Evolutionary conservation across 345 rosid genomes (phyloP).

Genomic region (Eucalyptus brandiana): DNA sequence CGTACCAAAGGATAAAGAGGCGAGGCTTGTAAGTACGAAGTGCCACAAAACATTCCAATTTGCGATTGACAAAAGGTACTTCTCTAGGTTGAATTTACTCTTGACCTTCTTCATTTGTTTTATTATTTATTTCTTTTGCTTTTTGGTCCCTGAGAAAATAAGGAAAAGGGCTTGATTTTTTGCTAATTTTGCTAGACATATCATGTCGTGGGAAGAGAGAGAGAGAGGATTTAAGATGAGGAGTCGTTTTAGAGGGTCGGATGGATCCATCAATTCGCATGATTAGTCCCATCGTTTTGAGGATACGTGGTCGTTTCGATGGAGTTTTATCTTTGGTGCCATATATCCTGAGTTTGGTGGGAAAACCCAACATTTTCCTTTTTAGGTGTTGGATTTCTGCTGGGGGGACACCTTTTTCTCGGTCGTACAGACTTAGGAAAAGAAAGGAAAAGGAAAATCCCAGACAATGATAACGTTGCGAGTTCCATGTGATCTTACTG

Average conservation of each 20-base stretch:
- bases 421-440: neutral
- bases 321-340: neutral
- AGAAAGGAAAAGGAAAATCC: neutral
- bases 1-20: neutral
- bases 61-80: neutral
- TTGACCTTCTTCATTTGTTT: neutral
- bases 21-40: neutral
- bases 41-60: neutral
- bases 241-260: neutral
- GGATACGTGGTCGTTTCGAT: neutral
- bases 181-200: neutral
- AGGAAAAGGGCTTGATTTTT: neutral
- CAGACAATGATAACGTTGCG: neutral
- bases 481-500: neutral
- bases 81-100: neutral
- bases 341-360: neutral
- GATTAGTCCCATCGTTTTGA: neutral
- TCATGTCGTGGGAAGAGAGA: neutral
- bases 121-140: neutral
- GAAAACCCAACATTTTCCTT: neutral
- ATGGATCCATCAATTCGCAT: neutral
- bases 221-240: neutral
- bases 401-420: neutral
- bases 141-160: neutral
- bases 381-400: neutral